Base-by-base conservation (phyloP, 2,329 filamentous ascomycete species). In the Colletotrichum karsti region DNA sequence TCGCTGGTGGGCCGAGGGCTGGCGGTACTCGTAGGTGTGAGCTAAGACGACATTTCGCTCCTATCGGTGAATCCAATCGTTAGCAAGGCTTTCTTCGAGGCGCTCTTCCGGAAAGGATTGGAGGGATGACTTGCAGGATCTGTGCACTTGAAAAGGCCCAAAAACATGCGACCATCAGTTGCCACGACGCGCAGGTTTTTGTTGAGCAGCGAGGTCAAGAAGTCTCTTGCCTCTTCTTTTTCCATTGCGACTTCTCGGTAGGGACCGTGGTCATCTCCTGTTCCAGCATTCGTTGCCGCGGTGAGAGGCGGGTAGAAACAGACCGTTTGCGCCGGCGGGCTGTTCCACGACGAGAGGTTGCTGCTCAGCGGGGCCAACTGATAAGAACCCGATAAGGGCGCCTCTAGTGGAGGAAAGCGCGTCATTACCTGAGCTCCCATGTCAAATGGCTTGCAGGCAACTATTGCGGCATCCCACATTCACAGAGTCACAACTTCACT, bases 61-160 rank as follows among this genome's bases (percentile, higher is more conserved):
- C 94, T 97, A 73, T 5, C 7, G 26, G 24, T 10, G n/a, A 53
- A 13, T 44, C n/a, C 5, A 33, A 50, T 41, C 5, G 53, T 54
- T 12, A 65, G 46, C 24, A 54, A 57, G 33, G 53, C 15, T 10
- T 26, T 51, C 30, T 26, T 24, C 64, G 44, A 28, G 28, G 67
- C 13, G 33, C 7, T 6, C 18, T 51, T 26, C 26, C n/a, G n/a
- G n/a, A 33, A 51, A 15, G 46, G 8, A 12, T 33, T 46, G 24
- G 50, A 65, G 51, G 58, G 46, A 44, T 15, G 37, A 7, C 46
- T 33, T 50, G 85, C 88, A 67, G 92, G 90, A 83, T 99, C 96
- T 30, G 95, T 98, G 83, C 96, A 99, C 81, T 97, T 98, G 82
- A 99, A 93, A 71, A 90, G 87, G 20, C 96, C 96, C 62, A 94